phyloP scores from a whole-genome alignment of 2,329 filamentous ascomycete genomes.

The Ceratocystis destructans region DNA sequence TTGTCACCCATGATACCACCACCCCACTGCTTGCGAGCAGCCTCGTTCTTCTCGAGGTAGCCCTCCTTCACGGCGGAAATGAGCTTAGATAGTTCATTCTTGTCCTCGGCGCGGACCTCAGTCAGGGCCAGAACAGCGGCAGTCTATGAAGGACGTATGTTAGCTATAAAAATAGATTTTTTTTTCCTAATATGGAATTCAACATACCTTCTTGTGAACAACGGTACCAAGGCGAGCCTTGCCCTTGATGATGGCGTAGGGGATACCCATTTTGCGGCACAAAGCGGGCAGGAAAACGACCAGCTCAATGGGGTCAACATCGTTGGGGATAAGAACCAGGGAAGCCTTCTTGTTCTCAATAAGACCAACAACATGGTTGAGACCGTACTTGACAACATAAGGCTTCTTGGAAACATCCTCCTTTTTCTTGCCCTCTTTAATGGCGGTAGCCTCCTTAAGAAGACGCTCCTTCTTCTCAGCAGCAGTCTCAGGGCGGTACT shows the following conservation, averaged over 20 bases:
- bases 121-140: slow-evolving; percentile 90
- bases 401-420: slow-evolving; percentile 99
- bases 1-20: slow-evolving; percentile 98
- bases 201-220: slow-evolving; percentile 90
- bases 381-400: slow-evolving; percentile 97
- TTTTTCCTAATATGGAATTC: background rate
- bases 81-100: slow-evolving; percentile 95
- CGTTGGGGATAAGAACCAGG: slow-evolving; percentile 96
- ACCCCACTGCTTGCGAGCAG: slow-evolving; percentile 86
- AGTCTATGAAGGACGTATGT: slow-evolving; percentile 47
- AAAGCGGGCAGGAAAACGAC: slow-evolving; percentile 98
- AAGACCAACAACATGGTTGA: slow-evolving; percentile 96
- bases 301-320: slow-evolving; percentile 98
- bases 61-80: slow-evolving; percentile 94
- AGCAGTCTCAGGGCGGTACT: slow-evolving; percentile 99
- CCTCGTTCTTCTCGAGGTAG: slow-evolving; percentile 91
- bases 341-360: slow-evolving; percentile 99
- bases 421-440: slow-evolving; percentile 99
- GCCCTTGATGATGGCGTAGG: slow-evolving; percentile 98
- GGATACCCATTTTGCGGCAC: slow-evolving; percentile 99
- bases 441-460: slow-evolving; percentile 91
- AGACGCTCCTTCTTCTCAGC: slow-evolving; percentile 99
- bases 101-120: slow-evolving; percentile 96
- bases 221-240: slow-evolving; percentile 98
- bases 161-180: slow-evolving; percentile 23